Evolutionary conservation across 192 early-diverging fungal genomes (phyloP).

Genomic region (Linnemannia hyalina): DNA sequence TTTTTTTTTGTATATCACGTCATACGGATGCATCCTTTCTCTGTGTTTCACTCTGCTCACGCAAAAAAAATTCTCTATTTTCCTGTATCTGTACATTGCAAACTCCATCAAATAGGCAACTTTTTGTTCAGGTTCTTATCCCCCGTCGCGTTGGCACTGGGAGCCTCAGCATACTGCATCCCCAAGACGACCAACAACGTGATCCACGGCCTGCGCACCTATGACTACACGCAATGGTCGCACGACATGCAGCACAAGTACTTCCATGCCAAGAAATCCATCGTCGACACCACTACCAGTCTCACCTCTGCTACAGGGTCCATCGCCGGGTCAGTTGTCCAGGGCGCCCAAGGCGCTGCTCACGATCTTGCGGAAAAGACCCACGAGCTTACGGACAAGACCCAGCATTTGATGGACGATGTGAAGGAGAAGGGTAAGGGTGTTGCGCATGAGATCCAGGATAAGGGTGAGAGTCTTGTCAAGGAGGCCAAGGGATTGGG

Average conservation of each 20-base stretch:
- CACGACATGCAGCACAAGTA: slow-evolving; percentile 34
- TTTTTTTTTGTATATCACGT: slow-evolving; percentile 4
- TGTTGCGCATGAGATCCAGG: slow-evolving; percentile 30
- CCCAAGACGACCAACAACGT: slow-evolving; percentile 52
- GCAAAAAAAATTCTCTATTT: not conserved
- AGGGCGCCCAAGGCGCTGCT: slow-evolving; percentile 21
- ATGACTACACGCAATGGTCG: slow-evolving; percentile 27
- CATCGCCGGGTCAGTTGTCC: slow-evolving; percentile 14
- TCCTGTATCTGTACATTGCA: no score
- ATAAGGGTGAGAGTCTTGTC: not conserved
- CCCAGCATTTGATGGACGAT: slow-evolving; percentile 11
- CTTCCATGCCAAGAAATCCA: slow-evolving; percentile 18
- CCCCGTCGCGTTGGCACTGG: slow-evolving; percentile 25
- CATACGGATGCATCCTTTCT: not conserved
- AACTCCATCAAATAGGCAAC: slow-evolving; percentile 20
- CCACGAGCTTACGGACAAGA: slow-evolving; percentile 30
- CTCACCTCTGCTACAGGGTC: slow-evolving; percentile 13
- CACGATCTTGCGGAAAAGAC: slow-evolving; percentile 40
- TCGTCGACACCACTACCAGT: slow-evolving; percentile 19
- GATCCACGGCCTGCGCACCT: slow-evolving; percentile 26
- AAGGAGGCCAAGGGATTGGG: slow-evolving; percentile 12
- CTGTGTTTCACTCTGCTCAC: not conserved
- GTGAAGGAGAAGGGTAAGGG: slow-evolving; percentile 38
- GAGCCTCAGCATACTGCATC: slow-evolving; percentile 43
- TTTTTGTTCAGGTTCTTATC: slow-evolving; percentile 44